Evolutionary conservation across 2,329 filamentous ascomycete species (phyloP).

Genomic region (Venturia carpophila): DNA sequence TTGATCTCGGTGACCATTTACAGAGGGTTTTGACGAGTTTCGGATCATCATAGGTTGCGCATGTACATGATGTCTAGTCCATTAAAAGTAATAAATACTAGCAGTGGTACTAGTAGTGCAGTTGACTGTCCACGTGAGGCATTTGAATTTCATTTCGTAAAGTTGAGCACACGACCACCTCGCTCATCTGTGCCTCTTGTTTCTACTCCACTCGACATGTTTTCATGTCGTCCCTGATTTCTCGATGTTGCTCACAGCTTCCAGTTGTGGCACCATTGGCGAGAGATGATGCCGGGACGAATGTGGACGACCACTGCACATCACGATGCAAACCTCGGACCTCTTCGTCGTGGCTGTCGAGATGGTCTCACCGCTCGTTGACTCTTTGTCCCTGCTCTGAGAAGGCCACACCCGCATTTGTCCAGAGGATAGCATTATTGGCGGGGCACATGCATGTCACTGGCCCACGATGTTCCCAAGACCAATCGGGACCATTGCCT

Average conservation of each 20-base stretch:
- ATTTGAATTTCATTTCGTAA: background rate
- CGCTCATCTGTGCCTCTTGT: background rate
- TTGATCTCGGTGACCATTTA: background rate
- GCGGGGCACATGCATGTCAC: background rate
- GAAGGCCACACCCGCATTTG: background rate
- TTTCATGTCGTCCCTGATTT: background rate
- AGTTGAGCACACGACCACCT: background rate
- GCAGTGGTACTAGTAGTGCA: background rate
- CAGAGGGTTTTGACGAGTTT: background rate
- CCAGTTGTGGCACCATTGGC: background rate
- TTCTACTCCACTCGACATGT: background rate
- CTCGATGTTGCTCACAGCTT: background rate
- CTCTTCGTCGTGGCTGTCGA: background rate
- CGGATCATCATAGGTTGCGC: background rate
- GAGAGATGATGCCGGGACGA: background rate
- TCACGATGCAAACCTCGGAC: background rate
- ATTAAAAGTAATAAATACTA: background rate
- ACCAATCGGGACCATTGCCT: background rate
- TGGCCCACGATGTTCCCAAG: background rate
- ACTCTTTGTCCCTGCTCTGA: background rate
- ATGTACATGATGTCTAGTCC: conserved; percentile 8
- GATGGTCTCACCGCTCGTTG: background rate
- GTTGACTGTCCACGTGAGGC: background rate
- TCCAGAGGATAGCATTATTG: background rate
- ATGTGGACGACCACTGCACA: background rate